A percentile compares a stretch with the other conserved stretches of the same genome.
phyloP scores from a whole-genome alignment of 2,329 filamentous ascomycete genomes.

The Ustulina deusta region DNA sequence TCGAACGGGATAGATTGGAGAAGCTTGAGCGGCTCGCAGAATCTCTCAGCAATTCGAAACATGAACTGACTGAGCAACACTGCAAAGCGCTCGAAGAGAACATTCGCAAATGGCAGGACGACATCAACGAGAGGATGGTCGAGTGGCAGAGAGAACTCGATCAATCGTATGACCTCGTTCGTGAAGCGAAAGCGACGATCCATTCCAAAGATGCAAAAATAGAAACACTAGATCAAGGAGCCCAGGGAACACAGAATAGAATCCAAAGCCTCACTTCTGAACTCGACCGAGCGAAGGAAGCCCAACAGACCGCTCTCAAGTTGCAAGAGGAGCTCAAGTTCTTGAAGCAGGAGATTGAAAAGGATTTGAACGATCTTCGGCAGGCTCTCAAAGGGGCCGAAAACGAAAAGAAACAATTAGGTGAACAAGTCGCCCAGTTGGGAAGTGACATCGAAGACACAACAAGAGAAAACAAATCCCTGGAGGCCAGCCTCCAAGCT shows the following conservation, averaged over 20 bases:
- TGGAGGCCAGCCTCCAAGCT: not conserved
- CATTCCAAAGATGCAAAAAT: not conserved
- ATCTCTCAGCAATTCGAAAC: conserved; percentile 6
- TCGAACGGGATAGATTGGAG: not conserved
- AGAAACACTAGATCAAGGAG: not conserved
- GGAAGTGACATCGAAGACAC: not conserved
- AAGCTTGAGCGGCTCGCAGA: conserved; percentile 9
- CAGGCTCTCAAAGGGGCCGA: not conserved
- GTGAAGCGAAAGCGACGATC: not conserved
- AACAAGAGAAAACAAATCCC: not conserved
- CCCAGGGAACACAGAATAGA: not conserved
- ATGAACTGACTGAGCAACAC: conserved; percentile 16
- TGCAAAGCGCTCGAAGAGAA: conserved; percentile 11
- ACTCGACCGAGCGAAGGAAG: not conserved
- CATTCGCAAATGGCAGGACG: not conserved
- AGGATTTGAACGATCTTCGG: not conserved
- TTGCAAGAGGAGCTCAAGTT: not conserved
- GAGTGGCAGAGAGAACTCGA: conserved; percentile 15
- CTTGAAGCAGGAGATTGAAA: not conserved
- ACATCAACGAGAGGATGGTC: conserved; percentile 1
- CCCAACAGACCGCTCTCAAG: not conserved
- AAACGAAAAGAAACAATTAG: not conserved
- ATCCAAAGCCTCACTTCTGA: conserved; percentile 2
- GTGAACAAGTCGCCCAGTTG: conserved; percentile 8
- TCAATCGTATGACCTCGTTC: not conserved